Percentiles rank a stretch among this genome's conserved stretches.
Evolutionary conservation across 1,284 basidiomycete species (phyloP).

Genomic region (Pascua sp.): DNA sequence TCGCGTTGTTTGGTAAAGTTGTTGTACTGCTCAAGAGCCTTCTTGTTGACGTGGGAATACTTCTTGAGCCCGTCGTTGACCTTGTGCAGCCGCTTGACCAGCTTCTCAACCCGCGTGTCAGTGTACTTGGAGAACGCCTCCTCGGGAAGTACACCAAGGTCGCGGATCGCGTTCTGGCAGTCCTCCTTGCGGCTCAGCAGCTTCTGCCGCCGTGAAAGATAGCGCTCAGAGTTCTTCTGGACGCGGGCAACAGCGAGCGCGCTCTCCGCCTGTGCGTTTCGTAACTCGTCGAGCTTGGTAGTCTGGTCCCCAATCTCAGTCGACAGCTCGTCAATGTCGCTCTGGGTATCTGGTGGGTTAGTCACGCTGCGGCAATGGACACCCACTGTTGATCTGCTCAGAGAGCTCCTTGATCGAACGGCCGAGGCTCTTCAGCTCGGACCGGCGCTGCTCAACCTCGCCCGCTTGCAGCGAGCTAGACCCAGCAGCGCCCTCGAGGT

Average conservation of each 20-base stretch:
- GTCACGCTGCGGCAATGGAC: slow-evolving; percentile 1
- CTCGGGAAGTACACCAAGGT: slow-evolving; percentile 92
- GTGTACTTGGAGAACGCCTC: slow-evolving; percentile 96
- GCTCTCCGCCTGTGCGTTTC: slow-evolving; percentile 79
- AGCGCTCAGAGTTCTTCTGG: slow-evolving; percentile 92
- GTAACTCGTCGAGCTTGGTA: slow-evolving; percentile 67
- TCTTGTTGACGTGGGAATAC: slow-evolving; percentile 98
- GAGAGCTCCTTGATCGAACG: slow-evolving; percentile 63
- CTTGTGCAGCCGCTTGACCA: slow-evolving; percentile 83
- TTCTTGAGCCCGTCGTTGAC: slow-evolving; percentile 92
- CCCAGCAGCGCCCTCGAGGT: slow-evolving; percentile 63
- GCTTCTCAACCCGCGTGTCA: slow-evolving; percentile 71
- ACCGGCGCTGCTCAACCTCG: slow-evolving; percentile 63
- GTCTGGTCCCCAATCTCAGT: slow-evolving; percentile 64
- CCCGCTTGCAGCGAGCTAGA: slow-evolving; percentile 56
- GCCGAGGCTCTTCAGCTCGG: slow-evolving; percentile 66
- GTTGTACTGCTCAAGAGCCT: slow-evolving; percentile 97
- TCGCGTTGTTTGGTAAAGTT: slow-evolving; percentile 98
- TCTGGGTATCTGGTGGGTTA: slow-evolving; percentile 47
- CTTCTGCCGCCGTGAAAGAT: slow-evolving; percentile 85
- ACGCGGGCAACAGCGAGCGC: slow-evolving; percentile 77
- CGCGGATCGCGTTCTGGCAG: slow-evolving; percentile 88
- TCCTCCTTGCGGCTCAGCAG: slow-evolving; percentile 80
- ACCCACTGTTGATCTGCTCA: slow-evolving; percentile 63
- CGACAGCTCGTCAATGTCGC: slow-evolving; percentile 59